Evolutionary conservation across 1,284 basidiomycete genomes (phyloP).

Genomic region (Xanthoconium separans): DNA sequence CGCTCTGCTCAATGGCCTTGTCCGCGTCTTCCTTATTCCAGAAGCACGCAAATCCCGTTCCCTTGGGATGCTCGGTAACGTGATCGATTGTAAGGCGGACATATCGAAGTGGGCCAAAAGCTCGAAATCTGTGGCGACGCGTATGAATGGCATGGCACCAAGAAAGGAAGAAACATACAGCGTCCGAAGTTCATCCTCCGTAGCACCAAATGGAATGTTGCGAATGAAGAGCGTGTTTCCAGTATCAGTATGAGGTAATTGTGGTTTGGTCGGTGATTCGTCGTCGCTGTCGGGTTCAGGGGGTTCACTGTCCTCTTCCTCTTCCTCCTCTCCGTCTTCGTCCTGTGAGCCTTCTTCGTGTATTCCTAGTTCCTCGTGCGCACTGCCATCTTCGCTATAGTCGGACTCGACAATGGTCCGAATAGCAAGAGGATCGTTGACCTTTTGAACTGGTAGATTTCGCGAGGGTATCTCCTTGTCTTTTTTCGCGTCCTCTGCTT

Average conservation of each 20-base stretch:
- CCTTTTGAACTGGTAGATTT: slow-evolving; percentile 34
- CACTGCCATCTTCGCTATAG: slow-evolving; percentile 25
- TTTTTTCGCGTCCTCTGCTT: slow-evolving; percentile 31
- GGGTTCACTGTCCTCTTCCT: slow-evolving; percentile 27
- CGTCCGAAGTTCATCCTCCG: slow-evolving; percentile 84
- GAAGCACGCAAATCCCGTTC: slow-evolving; percentile 97
- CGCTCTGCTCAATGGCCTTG: slow-evolving; percentile 80
- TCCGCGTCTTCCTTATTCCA: slow-evolving; percentile 94
- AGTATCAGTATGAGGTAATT: slow-evolving; percentile 75
- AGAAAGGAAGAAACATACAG: slow-evolving; percentile 50
- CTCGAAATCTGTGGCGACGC: slow-evolving; percentile 60
- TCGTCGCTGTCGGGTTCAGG: slow-evolving; percentile 46
- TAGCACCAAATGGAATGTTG: slow-evolving; percentile 91
- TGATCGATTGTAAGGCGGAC: slow-evolving; percentile 90
- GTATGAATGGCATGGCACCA: background rate
- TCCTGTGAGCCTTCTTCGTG: slow-evolving; percentile 41
- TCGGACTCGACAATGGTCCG: slow-evolving; percentile 81
- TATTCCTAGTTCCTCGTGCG: slow-evolving; percentile 42
- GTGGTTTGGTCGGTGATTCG: slow-evolving; percentile 56
- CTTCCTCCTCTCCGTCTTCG: slow-evolving; percentile 29
- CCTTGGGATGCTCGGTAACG: slow-evolving; percentile 82
- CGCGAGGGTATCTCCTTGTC: slow-evolving; percentile 34
- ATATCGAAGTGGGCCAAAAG: slow-evolving; percentile 92
- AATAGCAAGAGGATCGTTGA: slow-evolving; percentile 74
- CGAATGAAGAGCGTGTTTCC: slow-evolving; percentile 94